Conservation (phyloP, 1,284 basidiomycete genomes). For the Sphagnurus paluster region DNA sequence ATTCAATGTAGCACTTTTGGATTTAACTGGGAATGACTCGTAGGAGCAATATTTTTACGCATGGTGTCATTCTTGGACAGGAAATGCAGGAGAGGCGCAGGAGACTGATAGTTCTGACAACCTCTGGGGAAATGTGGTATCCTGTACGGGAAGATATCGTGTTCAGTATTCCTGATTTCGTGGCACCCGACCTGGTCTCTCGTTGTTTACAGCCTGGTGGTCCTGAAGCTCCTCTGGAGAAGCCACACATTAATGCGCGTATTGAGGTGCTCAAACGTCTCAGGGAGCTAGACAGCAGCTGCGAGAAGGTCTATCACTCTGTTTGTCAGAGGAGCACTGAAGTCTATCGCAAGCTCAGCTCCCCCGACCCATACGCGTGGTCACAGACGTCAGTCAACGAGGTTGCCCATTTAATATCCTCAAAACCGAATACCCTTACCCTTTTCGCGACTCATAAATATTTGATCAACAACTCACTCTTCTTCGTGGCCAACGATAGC, state of each 20-base stretch:
- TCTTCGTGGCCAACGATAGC: constrained; percentile 64
- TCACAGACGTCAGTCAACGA: constrained; percentile 46
- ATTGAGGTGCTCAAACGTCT: constrained; percentile 56
- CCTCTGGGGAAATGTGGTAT: constrained; percentile 51
- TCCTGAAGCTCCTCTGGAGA: constrained; percentile 29
- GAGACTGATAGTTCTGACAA: constrained; percentile 42
- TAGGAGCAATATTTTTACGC: constrained; percentile 43
- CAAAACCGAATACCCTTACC: constrained; percentile 34
- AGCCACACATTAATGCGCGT: constrained; percentile 51
- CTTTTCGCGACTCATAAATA: constrained; percentile 74
- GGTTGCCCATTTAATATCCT: constrained; percentile 46
- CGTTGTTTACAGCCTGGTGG: constrained; percentile 44
- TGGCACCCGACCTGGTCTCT: constrained; percentile 42
- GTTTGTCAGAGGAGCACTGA: constrained; percentile 26
- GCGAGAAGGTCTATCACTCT: constrained; percentile 41
- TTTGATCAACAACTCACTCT: constrained; percentile 62
- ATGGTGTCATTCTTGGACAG: constrained; percentile 52
- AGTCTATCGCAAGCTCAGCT: constrained; percentile 48
- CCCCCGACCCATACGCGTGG: constrained; percentile 53
- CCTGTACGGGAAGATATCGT: constrained; percentile 51
- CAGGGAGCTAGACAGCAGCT: constrained; percentile 45
- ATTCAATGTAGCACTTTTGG: background rate
- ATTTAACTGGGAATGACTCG: background rate
- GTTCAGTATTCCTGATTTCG: constrained; percentile 57
- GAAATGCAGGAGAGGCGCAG: constrained; percentile 31